Conservation (phyloP, 2,329 filamentous ascomycete genomes). For the Sporothrix humicola region DNA sequence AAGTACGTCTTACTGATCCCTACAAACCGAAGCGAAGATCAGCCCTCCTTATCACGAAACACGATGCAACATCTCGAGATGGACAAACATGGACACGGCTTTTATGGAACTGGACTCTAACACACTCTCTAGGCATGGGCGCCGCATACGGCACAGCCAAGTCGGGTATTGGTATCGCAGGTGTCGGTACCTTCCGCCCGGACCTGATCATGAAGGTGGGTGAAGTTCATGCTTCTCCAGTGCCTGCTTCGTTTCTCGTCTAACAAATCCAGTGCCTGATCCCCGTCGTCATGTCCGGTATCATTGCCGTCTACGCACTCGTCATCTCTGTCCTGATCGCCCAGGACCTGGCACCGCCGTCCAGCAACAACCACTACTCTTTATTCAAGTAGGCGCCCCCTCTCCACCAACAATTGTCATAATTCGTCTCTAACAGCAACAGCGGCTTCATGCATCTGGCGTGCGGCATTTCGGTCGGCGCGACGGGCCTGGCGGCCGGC, state of each 20-base stretch:
- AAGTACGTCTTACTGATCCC: conserved; percentile 59
- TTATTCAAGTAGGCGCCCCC: conserved; percentile 72
- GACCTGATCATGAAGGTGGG: conserved; percentile 89
- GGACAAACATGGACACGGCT: background rate
- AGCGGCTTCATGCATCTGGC: conserved; percentile 93
- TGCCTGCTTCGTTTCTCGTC: background rate
- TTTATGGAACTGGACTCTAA: background rate
- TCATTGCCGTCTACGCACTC: conserved; percentile 96
- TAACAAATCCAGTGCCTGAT: conserved; percentile 69
- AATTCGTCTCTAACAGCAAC: conserved; percentile 38
- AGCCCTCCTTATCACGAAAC: conserved; percentile 38
- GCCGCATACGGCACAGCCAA: conserved; percentile 89
- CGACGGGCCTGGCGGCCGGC: conserved; percentile 90
- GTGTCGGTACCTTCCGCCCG: conserved; percentile 81
- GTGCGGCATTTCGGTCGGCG: conserved; percentile 86
- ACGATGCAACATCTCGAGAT: background rate
- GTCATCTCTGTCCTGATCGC: conserved; percentile 97
- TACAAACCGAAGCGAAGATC: conserved; percentile 32
- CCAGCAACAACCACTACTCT: conserved; percentile 70
- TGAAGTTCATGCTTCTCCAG: background rate
- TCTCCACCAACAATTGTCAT: background rate
- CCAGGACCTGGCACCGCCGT: conserved; percentile 78
- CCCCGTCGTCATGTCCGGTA: conserved; percentile 97
- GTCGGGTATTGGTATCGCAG: conserved; percentile 85
- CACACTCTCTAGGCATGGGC: conserved; percentile 59